These are phyloP conservation scores for Bipolaris cookei DNA, from an alignment of 2,329 filamentous ascomycete species.

Conservation along the genomic window DNA sequence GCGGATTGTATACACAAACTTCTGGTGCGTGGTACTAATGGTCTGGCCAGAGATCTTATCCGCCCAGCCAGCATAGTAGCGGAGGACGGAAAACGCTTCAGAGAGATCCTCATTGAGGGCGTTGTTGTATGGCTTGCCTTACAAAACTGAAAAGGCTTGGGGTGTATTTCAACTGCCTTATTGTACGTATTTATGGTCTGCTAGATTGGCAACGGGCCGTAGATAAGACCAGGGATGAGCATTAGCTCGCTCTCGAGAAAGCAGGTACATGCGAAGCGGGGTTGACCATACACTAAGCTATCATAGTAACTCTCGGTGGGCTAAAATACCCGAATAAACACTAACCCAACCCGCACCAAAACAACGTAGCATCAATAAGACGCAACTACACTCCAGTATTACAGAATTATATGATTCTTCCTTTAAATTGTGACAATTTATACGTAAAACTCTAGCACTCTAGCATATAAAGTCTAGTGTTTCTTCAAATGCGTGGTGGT, in stretches of 20 bases:
- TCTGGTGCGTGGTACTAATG: constrained; percentile 67
- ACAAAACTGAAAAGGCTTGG: neutral
- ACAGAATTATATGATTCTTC: too few species aligned
- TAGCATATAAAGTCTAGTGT: too few species aligned
- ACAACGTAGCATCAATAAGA: too few species aligned
- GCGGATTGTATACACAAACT: constrained; percentile 71
- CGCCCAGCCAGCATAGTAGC: constrained; percentile 77
- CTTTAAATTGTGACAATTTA: too few species aligned
- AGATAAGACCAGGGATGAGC: neutral
- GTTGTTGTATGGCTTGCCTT: constrained; percentile 67
- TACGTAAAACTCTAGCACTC: too few species aligned
- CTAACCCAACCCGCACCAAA: too few species aligned
- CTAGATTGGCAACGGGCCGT: neutral
- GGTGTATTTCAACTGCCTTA: neutral
- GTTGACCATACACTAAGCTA: constrained; percentile 3
- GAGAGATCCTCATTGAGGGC: constrained; percentile 66
- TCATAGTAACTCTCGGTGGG: neutral
- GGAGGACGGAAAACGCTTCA: constrained; percentile 60
- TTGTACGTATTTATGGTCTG: neutral
- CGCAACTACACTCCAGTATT: too few species aligned
- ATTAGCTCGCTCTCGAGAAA: neutral
- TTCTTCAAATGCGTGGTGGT: too few species aligned
- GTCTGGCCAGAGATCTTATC: constrained; percentile 78
- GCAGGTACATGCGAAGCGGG: neutral
- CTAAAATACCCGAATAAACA: too few species aligned